These are phyloP conservation scores for Linum usitatissimum DNA, from an alignment of 345 rosid genomes.

Conservation along the genomic window DNA sequence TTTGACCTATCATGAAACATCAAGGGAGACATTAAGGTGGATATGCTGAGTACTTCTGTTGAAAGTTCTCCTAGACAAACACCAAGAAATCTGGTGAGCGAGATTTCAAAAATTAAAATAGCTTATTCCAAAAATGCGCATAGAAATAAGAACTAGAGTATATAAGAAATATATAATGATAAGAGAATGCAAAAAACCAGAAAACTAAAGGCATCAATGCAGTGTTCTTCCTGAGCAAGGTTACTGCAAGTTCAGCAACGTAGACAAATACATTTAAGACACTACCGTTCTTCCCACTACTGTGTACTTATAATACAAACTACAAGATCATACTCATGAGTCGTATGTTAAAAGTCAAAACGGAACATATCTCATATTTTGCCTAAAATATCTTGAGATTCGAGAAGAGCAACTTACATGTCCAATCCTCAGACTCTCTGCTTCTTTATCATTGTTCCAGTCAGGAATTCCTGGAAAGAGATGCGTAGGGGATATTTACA, in stretches of 20 bases:
- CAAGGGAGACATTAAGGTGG: neutral
- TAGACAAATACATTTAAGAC: neutral
- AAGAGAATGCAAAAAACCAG: neutral
- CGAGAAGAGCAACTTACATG: constrained; percentile 40
- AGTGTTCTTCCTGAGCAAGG: neutral
- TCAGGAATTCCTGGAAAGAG: constrained; percentile 42
- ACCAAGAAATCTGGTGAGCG: too few relatives aligned
- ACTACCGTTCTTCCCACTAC: neutral
- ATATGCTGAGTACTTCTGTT: neutral
- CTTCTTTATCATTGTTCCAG: constrained; percentile 75
- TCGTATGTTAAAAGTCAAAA: too few relatives aligned
- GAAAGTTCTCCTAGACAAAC: too few relatives aligned
- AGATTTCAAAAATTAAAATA: too few relatives aligned
- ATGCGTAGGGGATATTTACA: neutral
- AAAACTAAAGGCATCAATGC: neutral
- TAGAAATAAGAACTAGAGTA: neutral
- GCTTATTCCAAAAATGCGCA: too few relatives aligned
- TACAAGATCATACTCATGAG: neutral
- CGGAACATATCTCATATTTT: neutral
- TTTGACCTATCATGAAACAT: constrained; percentile 57
- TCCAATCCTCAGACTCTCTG: constrained; percentile 69
- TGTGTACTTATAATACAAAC: constrained; percentile 5
- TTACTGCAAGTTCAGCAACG: neutral
- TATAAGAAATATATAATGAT: too few relatives aligned
- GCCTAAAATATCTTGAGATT: neutral